phyloP scores from a whole-genome alignment of 1,139 yeast genomes.

The Saccharomyces hybrid region DNA sequence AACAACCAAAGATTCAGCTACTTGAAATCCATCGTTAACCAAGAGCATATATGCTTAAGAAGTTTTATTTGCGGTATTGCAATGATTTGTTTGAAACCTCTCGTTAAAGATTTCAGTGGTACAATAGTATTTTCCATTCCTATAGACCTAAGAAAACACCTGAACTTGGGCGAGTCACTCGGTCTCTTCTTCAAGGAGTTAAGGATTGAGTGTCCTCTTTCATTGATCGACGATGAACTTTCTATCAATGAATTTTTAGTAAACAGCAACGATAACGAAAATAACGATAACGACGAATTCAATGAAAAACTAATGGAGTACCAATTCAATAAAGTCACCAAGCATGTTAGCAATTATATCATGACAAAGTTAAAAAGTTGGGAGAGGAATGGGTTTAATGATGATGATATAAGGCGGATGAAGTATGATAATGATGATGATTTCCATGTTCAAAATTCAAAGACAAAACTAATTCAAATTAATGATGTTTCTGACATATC shows the following conservation, averaged over 20 bases:
- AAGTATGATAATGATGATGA: constrained; percentile 14
- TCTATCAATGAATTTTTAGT: constrained; percentile 4
- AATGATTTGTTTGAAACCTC: constrained; percentile 25
- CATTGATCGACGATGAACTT: constrained; percentile 18
- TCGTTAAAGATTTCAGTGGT: constrained; percentile 15
- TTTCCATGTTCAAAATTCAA: constrained; percentile 3
- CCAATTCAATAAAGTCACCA: constrained; percentile 23
- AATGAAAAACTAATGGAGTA: constrained; percentile 20
- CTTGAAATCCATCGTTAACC: constrained; percentile 14
- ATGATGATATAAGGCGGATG: constrained; percentile 27
- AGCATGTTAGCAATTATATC: constrained; percentile 13
- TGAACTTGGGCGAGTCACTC: constrained; percentile 10
- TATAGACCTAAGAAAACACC: constrained; percentile 17
- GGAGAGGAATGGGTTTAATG: constrained; percentile 21
- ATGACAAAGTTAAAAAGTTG: constrained; percentile 17
- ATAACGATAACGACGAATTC: constrained; percentile 12
- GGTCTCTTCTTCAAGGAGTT: constrained; percentile 24
- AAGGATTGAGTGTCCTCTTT: constrained; percentile 23
- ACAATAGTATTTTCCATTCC: constrained; percentile 23
- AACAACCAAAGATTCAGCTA: constrained; percentile 14
- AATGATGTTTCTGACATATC: constrained; percentile 21
- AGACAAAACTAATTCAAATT: constrained; percentile 18
- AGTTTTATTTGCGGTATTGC: constrained; percentile 25
- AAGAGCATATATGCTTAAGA: constrained; percentile 19
- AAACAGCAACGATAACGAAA: constrained; percentile 3